A percentile compares a stretch with the other conserved stretches of the same genome.
Conservation (phyloP, 2,329 filamentous ascomycete species). For the Ophiocordyceps robertsii region DNA sequence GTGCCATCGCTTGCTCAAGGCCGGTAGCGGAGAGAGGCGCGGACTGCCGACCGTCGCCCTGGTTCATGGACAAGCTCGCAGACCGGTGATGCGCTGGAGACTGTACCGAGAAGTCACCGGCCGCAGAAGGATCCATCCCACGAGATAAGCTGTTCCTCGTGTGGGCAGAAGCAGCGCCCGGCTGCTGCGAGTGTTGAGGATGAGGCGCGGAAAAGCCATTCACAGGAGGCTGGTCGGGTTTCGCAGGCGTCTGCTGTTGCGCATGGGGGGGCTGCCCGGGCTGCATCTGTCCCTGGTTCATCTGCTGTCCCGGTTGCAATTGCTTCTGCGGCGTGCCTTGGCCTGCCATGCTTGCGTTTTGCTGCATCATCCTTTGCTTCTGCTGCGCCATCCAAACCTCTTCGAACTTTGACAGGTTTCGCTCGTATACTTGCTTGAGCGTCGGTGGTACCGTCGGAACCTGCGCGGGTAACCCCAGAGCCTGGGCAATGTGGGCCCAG, state of each 20-base stretch:
- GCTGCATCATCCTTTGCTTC: constrained; percentile 36
- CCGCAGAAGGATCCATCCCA: constrained; percentile 26
- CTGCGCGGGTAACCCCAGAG: constrained; percentile 50
- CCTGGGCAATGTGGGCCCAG: constrained; percentile 61
- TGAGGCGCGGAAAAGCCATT: constrained; percentile 25
- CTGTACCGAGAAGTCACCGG: constrained; percentile 28
- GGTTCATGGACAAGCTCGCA: constrained; percentile 27
- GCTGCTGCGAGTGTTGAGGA: constrained; percentile 5
- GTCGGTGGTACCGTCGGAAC: constrained; percentile 54
- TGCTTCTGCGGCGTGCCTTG: constrained; percentile 18
- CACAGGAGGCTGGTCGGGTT: constrained; percentile 21
- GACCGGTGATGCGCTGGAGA: constrained; percentile 29
- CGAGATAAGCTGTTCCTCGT: constrained; percentile 37
- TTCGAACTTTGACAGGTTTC: constrained; percentile 67
- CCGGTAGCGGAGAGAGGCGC: constrained; percentile 6
- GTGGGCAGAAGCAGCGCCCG: constrained; percentile 19
- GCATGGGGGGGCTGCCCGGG: constrained; percentile 14
- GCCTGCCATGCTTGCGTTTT: constrained; percentile 13
- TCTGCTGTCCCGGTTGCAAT: constrained; percentile 23
- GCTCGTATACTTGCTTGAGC: constrained; percentile 60
- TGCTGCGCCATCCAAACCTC: constrained; percentile 48
- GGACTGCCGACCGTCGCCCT: constrained; percentile 16
- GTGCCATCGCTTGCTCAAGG: constrained; percentile 19
- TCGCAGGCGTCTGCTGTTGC: constrained; percentile 25
- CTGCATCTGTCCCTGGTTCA: constrained; percentile 17